Base-by-base conservation (phyloP, 140 eudicot species). In the Stevia rebaudiana region DNA sequence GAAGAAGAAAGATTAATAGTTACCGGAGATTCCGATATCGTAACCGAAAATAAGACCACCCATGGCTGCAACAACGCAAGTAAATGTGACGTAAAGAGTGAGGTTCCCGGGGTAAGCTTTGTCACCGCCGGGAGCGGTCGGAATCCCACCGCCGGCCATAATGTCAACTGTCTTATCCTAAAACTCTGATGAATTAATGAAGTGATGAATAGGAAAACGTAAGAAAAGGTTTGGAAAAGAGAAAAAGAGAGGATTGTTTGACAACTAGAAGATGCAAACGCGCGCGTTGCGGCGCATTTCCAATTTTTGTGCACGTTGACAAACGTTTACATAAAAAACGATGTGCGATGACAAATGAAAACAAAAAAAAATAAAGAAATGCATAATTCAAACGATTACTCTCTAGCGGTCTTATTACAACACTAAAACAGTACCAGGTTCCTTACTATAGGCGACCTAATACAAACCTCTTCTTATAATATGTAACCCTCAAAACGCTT, bases 41-140 rank as follows among this genome's bases (percentile, higher is more conserved):
- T 89, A 89, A 72, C 97, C 97, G 74, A 89, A 89, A 53, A 89
- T 89, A 18, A 89, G 84, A 40, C 97, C 97, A 39, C 97, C 97
- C 95, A 86, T 85, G 78, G 97, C 95, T 0, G 97, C 97, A 63
- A 86, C 79, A 61, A 89, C 80, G 71, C 97, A 89, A 46, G 97
- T 85, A 3, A 83, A 43, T 13, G 82, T 56, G 59, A 89, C 97
- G 53, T 80, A 83, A 1, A 62, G 76, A 40, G 97, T 89, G 16
- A 86, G 85, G 63, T 89, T 76, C 7, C 97, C 97, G 44, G 97
- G 97, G 63, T 89, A 89, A 55, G 72, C 88, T 61, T 83, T 85
- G 3, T 77, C 80, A 66, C 46, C 54, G 31, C 88, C 85, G 78
- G 87, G 81, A 53, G 65, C 84, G n/a, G 67, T 35, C 39, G 66